Evolutionary conservation across 768 basidiomycete genomes (phyloP), one percentile per base, ranked within the genome.

Genomic region (Tulasnella sp.): DNA sequence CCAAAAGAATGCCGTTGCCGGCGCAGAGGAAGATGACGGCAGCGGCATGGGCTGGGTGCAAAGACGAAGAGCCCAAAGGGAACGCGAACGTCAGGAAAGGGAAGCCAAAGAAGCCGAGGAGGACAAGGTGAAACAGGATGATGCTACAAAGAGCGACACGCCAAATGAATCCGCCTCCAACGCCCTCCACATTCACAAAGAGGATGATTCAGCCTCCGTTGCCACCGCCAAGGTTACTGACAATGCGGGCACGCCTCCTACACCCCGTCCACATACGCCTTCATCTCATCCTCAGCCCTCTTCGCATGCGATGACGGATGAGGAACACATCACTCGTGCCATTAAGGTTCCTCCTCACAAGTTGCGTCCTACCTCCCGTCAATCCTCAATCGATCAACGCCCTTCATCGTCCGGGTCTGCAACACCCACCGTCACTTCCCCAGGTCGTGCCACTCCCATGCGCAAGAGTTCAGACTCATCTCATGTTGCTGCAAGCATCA

Each of bases 31-130:
- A 0, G 83, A 89, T 53, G 89, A 90, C 57, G 87, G 86, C 1
- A 83, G 81, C 63, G 89, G 89, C 8, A 81, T 90, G 77, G 78
- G 72, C 0, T 92, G 89, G 89, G 73, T 91, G 22, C 77, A 72
- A 66, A 68, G 64, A 55, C 63, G 88, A 35, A 67, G 74, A 57
- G 79, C 78, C 60, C 66, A 71, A 59, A 64, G 72, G 43, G 79
- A 84, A 65, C 64, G 64, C 49, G 74, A 76, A 58, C 61, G 63
- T 58, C 64, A 60, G 50, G 76, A 75, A 62, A 64, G 64, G 61
- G 69, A 70, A 56, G 61, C 58, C 44, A 37, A 52, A 28, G 69
- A 57, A 44, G 52, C 47, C 39, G 53, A 48, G 25, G 52, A 45
- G 45, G 29, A 45, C 31, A 45, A 54, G 55, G 54, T 44, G 32